Evolutionary conservation across 306 rosid genomes (phyloP).

Genomic region (Cucumis melo): DNA sequence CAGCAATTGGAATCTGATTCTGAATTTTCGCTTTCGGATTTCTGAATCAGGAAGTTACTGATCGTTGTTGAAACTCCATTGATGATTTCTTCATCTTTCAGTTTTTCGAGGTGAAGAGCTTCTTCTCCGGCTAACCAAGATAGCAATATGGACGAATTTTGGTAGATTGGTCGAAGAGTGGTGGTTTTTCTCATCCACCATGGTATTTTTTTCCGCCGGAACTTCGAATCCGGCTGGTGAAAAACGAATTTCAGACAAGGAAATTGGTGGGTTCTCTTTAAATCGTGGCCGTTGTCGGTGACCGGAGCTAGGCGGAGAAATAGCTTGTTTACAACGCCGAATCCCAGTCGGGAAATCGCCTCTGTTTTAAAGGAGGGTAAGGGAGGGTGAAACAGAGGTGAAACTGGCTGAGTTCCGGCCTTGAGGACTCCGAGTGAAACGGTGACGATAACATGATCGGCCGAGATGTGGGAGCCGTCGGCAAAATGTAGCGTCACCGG

Average conservation of each 20-base stretch:
- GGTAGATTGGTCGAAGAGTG: slow-evolving; percentile 54
- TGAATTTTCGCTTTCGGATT: slow-evolving; percentile 14
- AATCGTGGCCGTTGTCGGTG: background rate
- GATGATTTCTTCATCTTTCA: slow-evolving; percentile 53
- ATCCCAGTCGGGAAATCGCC: slow-evolving; percentile 89
- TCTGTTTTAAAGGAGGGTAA: slow-evolving; percentile 65
- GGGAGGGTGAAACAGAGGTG: slow-evolving; percentile 65
- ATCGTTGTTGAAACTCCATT: slow-evolving; percentile 56
- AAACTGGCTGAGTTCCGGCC: slow-evolving; percentile 45
- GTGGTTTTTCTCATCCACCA: slow-evolving; percentile 95
- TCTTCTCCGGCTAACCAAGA: slow-evolving; percentile 90
- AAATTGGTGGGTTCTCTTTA: slow-evolving; percentile 21
- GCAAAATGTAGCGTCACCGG: slow-evolving; percentile 71
- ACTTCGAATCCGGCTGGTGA: slow-evolving; percentile 45
- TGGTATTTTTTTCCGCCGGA: slow-evolving; percentile 52
- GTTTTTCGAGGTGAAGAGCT: slow-evolving; percentile 67
- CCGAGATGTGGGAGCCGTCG: slow-evolving; percentile 58
- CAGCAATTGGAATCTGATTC: slow-evolving; percentile 8
- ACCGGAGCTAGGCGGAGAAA: slow-evolving; percentile 50
- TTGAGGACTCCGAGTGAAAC: slow-evolving; percentile 89
- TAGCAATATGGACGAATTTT: slow-evolving; percentile 52
- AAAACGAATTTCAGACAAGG: slow-evolving; percentile 68
- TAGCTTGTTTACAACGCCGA: slow-evolving; percentile 91
- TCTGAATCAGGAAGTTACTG: slow-evolving; percentile 26
- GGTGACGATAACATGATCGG: slow-evolving; percentile 82